Evolutionary conservation across 768 basidiomycete species (phyloP), one percentile per base, ranked within the genome.

Genomic region (Pleurotus salmoneostramineus): DNA sequence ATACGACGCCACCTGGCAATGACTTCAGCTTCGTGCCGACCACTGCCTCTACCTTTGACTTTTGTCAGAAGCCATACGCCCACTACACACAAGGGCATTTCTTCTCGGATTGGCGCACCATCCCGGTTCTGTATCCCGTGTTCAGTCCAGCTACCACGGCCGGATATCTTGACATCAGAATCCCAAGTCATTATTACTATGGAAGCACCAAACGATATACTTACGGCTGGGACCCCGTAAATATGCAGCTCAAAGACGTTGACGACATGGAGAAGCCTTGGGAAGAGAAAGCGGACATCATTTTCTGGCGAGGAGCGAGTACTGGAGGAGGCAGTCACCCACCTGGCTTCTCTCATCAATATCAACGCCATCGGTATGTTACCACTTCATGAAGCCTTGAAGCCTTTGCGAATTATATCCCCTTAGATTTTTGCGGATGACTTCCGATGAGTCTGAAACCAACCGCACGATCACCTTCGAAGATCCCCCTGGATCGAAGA

Each of bases 121-220:
- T 98, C 58, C 83, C 90, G 8, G 83, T 83, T 1, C 77, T 96
- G n/a, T 95, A 92, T 70, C 97, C 97, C 5, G 83, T 99, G 32
- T 91, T 99, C 72, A 95, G 93, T 2, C 95, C 96, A 2, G 91
- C 94, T 0, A 93, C 90, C 65, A 87, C 89, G 0, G 76, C 77
- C 42, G 94, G 97, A 0, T 98, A 89, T 68, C 74, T 85, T 61
- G 97, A 98, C 67, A 91, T 99, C 63, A 79, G 91, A 58, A 94
- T 98, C 60, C 96, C 97, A 0, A 95, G 92, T 60, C 95, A 98
- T 70, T 98, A 99, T 69, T 98, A 99, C 70, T 93, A 92, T 65
- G 88, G 88, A 8, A 86, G 86, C 56, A 92, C 88, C 12, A 75
- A 80, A 48, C 72, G 85, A 56, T 95, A 96, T 64, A 94, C 95